Base-by-base conservation (phyloP, 75 land plant species). In the Picea glauca region DNA sequence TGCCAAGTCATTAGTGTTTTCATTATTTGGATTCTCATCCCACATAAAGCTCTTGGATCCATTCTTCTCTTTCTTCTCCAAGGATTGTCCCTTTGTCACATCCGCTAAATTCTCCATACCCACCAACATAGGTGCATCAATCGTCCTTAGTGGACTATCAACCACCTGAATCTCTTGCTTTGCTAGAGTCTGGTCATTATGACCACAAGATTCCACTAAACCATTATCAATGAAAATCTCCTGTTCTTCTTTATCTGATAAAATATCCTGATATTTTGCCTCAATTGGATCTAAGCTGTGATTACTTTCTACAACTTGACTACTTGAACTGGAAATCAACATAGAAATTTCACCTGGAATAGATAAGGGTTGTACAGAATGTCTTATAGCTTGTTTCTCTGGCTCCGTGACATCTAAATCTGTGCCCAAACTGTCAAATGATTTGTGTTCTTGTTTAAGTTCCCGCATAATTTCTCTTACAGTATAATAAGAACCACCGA, bases 401-500 rank as follows among this genome's bases (percentile, higher is more conserved):
- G 74, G 40, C 74, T 70, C 77, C 3, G 1, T 31, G 23, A 9
- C 65, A 58, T 75, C 31, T 40, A 75, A 57, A 54, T 50, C 77
- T 75, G 61, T 30, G 58, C 9, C 63, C 32, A 58, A 13, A 75
- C 9, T 32, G 7, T 32, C 38, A 31, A 7, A 58, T 13, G 77
- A 54, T 77, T 80, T 82, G 62, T 88, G 81, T 77, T 86, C 88
- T 79, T 90, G 92, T 67, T 88, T 90, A 50, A 90, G 74, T 30
- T 90, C 92, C 70, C 85, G 63, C 30, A 88, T 77, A 64, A 90
- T 88, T 72, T 90, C 92, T 18, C 92, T 81, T 33, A 90, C 83
- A 1, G 76, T 90, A 60, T 90, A 90, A 64, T 80, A 90, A 78
- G 86, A 85, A 2, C 92, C 92, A 74, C 92, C 92, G 31, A 88